Evolutionary conservation across 495 filamentous ascomycete species (phyloP), one percentile per base, ranked within the genome.

Genomic region (Penicillium taxi): DNA sequence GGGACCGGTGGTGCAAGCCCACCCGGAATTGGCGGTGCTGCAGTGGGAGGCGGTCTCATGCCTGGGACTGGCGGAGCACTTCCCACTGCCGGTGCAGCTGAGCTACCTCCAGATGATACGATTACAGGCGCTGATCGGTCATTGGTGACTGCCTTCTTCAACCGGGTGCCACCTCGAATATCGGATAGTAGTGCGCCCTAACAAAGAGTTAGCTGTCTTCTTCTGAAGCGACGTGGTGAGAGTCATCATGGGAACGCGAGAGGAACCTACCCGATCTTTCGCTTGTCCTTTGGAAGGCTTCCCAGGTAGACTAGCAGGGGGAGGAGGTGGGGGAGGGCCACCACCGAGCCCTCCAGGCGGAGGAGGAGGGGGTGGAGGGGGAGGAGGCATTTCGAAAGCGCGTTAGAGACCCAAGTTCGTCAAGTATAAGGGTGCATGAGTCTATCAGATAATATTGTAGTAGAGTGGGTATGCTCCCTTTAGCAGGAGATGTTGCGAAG

Each of bases 91-190:
- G 81, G 71, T 35, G 75, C 78, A 16, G 70, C 60, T 26, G 66
- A 67, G 14, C 68, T 72, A 9, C 69, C 72, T 36, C 72, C 75
- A 42, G 73, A 68, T 12, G 49, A 55, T 27, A 67, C 73, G 32
- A 96, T 58, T 36, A 72, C 42, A 1, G 91, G 91, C 11, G 86
- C 88, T 26, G 89, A 96, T 61, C 91, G 78, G 65, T 98, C 91
- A 60, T 98, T 96, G 40, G 87, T 93, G 18, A 88, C 83, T 8
- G 87, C 64, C 64, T 95, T 95, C 68, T 83, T 95, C 27, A 98
- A 69, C 25, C 39, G 60, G 42, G 69, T 68, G 25, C 93, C 91
- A 68, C 94, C 94, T 32, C 69, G 66, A 45, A 98, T 98, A 64
- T 96, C 90, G 48, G 72, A 68, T 17, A 96, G 75, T n/a, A 98